Base-by-base conservation (phyloP, 768 basidiomycete species). In the Clathrus columnatus region DNA sequence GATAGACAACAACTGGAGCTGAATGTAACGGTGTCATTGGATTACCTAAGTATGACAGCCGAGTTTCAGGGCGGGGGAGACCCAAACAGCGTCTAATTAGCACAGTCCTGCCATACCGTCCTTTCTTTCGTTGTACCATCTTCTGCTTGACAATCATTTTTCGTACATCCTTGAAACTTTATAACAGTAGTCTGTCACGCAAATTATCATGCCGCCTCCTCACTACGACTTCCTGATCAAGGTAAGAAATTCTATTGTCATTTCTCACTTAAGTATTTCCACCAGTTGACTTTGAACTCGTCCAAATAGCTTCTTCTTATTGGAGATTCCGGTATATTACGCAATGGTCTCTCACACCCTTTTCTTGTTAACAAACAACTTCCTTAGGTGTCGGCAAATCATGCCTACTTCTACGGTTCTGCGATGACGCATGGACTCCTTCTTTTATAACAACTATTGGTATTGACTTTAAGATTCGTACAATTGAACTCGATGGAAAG, bases 381-480 rank as follows among this genome's bases (percentile, higher is more conserved):
- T 26, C 26, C 24, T 11, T 41, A 85, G 92, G 92, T 72, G 94
- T 96, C 63, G 92, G 95, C 60, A 94, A 99, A 78, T 98, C 94
- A 24, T 92, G 90, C 73, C 78, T 93, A n/a, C 77, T 93, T 51
- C 80, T 92, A 59, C 87, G 92, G 61, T 99, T 99, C 82, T 97
- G 93, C 69, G 96, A 98, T 75, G 96, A 99, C 72, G 90, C 94
- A 60, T 99, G 94, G 93, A 98, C 96, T 29, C 94, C 94, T 48
- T 93, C 90, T 44, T 98, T 97, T 77, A 98, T 97, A 73, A 97
- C 94, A 56, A 99, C 96, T 56, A 99, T 99, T 70, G 96, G 95
- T 57, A 94, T 97, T 62, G 93, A 96, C 81, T 96, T 96, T 80
- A 95, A 94, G 85, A 98, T 98, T 72, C 85, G 95, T 29, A 97